These are phyloP conservation scores for Candida bentonensis DNA, from an alignment of 805 yeast species.

Conservation along the genomic window DNA sequence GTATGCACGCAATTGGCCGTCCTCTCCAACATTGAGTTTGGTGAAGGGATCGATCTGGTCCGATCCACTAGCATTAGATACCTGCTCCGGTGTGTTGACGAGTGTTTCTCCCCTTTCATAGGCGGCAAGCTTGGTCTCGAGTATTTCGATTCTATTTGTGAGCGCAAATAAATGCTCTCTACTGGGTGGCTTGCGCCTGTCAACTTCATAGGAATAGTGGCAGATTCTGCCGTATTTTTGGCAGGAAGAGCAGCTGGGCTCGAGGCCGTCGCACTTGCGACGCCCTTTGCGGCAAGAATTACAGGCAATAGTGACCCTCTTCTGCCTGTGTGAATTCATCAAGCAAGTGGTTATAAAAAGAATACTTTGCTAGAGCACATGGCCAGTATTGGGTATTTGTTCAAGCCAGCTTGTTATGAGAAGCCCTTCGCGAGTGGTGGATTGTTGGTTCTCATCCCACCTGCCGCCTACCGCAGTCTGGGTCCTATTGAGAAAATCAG, in stretches of 20 bases:
- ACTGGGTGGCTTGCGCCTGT: constrained; percentile 7
- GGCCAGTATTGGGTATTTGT: no score
- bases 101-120: not conserved
- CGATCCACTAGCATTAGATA: not conserved
- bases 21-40: constrained; percentile 7
- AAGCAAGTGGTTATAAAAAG: no score
- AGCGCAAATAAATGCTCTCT: constrained; percentile 6
- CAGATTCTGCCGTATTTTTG: constrained; percentile 5
- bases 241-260: constrained; percentile 8
- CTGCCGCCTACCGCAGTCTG: no score
- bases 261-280: constrained; percentile 7
- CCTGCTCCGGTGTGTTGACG: not conserved
- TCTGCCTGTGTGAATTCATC: constrained; percentile 10
- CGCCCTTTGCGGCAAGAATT: constrained; percentile 7
- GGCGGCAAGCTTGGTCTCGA: constrained; percentile 6
- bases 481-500: no score
- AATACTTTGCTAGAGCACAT: no score
- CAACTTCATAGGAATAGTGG: constrained; percentile 5
- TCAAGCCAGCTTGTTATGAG: no score
- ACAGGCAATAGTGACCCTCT: constrained; percentile 5
- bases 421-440: no score
- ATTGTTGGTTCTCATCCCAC: no score
- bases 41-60: constrained; percentile 5
- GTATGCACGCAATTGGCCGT: constrained; percentile 6
- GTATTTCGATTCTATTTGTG: constrained; percentile 4